phyloP scores from a whole-genome alignment of 192 early-diverging fungal genomes.

The Phlyctochytrium bullatum region DNA sequence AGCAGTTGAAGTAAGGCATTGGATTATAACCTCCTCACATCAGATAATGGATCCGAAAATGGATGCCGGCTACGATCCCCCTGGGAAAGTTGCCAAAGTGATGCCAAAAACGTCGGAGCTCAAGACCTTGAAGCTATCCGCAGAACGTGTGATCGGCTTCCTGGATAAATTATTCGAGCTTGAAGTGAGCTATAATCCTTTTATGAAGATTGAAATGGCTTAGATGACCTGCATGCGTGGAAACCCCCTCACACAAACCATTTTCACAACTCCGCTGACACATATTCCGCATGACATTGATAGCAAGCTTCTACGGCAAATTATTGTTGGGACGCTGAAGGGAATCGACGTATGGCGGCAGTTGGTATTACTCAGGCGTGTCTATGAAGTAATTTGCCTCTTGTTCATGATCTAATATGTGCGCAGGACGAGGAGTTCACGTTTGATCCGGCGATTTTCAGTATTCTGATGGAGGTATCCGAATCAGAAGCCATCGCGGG shows the following conservation, averaged over 20 bases:
- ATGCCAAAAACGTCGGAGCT: neutral
- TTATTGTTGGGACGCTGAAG: neutral
- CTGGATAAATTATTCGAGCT: constrained; percentile 9
- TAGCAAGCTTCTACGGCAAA: constrained; percentile 6
- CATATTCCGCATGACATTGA: neutral
- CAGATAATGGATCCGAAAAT: constrained; percentile 32
- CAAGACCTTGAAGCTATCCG: neutral
- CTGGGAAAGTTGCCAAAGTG: neutral
- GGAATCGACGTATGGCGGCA: neutral
- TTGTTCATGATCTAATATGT: neutral
- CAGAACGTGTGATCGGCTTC: constrained; percentile 17
- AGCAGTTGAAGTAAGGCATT: constrained; percentile 11
- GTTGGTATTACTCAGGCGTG: neutral
- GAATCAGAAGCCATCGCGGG: constrained; percentile 22
- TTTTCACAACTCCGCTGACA: neutral
- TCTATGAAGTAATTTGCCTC: constrained; percentile 2
- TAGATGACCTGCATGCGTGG: constrained; percentile 2
- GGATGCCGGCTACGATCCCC: constrained; percentile 15
- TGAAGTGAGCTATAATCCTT: constrained; percentile 7
- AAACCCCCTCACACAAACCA: neutral
- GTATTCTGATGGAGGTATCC: constrained; percentile 8
- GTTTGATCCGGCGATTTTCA: constrained; percentile 7
- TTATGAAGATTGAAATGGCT: no score
- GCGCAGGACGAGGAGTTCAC: constrained; percentile 27
- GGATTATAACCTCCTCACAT: neutral